Evolutionary conservation across 2,329 filamentous ascomycete genomes (phyloP), one percentile per base, ranked within the genome.

Genomic region (Aspergillus pseudonomiae): DNA sequence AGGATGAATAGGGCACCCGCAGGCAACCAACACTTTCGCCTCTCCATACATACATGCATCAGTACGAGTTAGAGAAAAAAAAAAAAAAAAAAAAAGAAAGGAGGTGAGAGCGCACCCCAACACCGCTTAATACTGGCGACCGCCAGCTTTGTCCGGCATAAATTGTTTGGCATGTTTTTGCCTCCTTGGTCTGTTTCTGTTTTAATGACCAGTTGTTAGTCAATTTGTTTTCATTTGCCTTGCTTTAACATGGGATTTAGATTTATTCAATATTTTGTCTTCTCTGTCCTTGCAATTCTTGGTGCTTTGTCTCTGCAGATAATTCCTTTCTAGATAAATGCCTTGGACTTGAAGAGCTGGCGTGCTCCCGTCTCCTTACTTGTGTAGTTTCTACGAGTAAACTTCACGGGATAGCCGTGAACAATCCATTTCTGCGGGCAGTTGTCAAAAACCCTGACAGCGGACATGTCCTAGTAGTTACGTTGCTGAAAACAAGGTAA

Each of bases 41-140:
- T 28, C 12, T 41, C 5, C 36, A 34, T 36, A 54, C 50, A 54
- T 54, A 36, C 32, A 58, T 41, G 46, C n/a, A 19, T 19, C 1
- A 7, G 7, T 19, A 39, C 16, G 7, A 39, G 7, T 0, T 16
- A 32, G 56, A 24, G 53, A 32, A 19, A 14, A 41, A 41, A 39
- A 62, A 58, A 24, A 56, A 32, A 19, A 14, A 41, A 41, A 39
- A 62, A 43, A 46, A 28, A 12, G 63, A 63, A 59, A 54, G 58
- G 63, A 65, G 59, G 41, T 53, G 53, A 52, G 55, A n/a, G n/a
- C 28, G 28, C 16, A 30, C 16, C 24, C 21, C 28, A 32, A 61
- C 52, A 21, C n/a, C 30, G 43, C 34, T 50, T 30, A 19, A 60
- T 62, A 60, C 45, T 62, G 60, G 12, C 56, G 61, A 62, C 57